Conservation (phyloP, 2,329 filamentous ascomycete genomes). For the Bisporella sp. region DNA sequence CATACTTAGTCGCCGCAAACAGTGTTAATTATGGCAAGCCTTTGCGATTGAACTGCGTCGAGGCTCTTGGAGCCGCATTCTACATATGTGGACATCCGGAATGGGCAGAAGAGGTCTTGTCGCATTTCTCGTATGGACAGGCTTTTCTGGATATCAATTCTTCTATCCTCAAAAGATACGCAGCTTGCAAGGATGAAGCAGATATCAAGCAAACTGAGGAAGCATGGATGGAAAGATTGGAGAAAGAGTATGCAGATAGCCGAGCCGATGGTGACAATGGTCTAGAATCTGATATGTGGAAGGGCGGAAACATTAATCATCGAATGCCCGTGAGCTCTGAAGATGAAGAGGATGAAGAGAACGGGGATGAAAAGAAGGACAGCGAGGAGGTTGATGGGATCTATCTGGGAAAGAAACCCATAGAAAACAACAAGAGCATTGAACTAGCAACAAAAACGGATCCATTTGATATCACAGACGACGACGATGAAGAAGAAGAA, state of each 20-base stretch:
- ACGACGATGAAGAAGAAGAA: slow-evolving; percentile 70
- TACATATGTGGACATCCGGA: slow-evolving; percentile 86
- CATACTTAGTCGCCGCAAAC: slow-evolving; percentile 94
- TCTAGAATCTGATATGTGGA: slow-evolving; percentile 73
- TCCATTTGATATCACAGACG: slow-evolving; percentile 70
- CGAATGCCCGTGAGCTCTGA: slow-evolving; percentile 45
- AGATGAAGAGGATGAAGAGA: slow-evolving; percentile 37
- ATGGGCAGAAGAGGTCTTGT: slow-evolving; percentile 80
- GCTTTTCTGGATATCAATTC: slow-evolving; percentile 89
- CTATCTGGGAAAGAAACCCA: slow-evolving; percentile 50
- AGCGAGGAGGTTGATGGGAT: slow-evolving; percentile 48
- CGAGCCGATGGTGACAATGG: slow-evolving; percentile 55
- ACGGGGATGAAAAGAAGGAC: slow-evolving; percentile 38
- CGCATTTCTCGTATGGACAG: slow-evolving; percentile 80
- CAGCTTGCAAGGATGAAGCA: slow-evolving; percentile 73
- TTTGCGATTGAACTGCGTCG: slow-evolving; percentile 91
- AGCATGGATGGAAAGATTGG: slow-evolving; percentile 82
- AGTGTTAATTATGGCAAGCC: slow-evolving; percentile 96
- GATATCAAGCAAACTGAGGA: slow-evolving; percentile 79
- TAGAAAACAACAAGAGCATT: slow-evolving; percentile 30
- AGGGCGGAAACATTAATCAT: slow-evolving; percentile 81
- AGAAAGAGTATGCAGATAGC: slow-evolving; percentile 81
- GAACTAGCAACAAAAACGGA: slow-evolving; percentile 47
- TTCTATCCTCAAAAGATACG: slow-evolving; percentile 75
- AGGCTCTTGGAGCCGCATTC: slow-evolving; percentile 88